Base-by-base conservation (phyloP, 257 asterid genomes). In the Forsythia suspensa region DNA sequence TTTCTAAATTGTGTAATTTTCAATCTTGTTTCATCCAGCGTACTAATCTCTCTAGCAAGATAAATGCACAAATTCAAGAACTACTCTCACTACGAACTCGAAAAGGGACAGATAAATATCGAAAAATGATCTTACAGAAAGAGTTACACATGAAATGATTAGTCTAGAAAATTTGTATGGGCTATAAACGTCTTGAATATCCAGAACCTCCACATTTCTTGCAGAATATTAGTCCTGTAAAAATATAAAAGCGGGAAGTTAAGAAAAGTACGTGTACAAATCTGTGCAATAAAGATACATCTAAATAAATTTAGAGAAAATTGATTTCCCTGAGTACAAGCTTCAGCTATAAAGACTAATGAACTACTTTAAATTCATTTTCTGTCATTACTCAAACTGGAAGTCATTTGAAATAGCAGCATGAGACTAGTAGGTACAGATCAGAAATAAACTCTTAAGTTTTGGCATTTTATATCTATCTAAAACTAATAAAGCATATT, bases 181-280 rank as follows among this genome's bases (percentile, higher is more conserved):
- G 79, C 85, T 79, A 93, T 76, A 93, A 57, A 71, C 97, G 94
- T 80, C 86, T 93, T 21, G 99, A 90, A 83, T 95, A 95, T 79
- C 99, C 99, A 61, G 99, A 91, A 69, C 99, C 99, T 72, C 89
- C 88, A 81, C 99, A 95, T 78, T 88, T 95, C 92, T 95, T 95
- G 95, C 98, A 95, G 42, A 95, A 89, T 81, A 95, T 76, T 88
- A 93, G 83, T 59, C 98, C 99, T 93, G 89, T 72, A 52, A 52
- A 16, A 72, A 48, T 0, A 74, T 63, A 70, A 79, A 1, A 55
- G 18, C 3, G 16, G 2, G 36, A 36, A 76, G 42, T 73, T 29
- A 9, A 81, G 40, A 69, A 59, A 59, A 59, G 68, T 12, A 13
- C 13, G 2, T 7, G 24, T 21, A 20, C 68, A n/a, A 4, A 0